Evolutionary conservation across 1,284 basidiomycete species (phyloP).

Genomic region (Kalmanozyma brasiliensis): DNA sequence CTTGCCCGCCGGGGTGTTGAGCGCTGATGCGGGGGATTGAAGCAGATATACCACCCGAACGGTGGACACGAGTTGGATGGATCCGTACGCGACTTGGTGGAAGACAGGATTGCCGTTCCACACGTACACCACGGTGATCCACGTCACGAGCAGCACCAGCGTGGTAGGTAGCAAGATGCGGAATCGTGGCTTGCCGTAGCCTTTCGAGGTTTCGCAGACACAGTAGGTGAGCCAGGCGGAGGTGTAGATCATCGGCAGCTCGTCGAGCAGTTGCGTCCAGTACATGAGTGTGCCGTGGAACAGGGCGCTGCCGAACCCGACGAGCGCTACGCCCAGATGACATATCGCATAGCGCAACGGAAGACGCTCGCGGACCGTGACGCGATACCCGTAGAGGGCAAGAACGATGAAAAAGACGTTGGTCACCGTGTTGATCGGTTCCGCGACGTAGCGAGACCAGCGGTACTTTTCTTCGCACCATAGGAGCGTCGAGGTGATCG

Average conservation of each 20-base stretch:
- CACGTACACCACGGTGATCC: conserved; percentile 67
- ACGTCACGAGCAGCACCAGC: conserved; percentile 37
- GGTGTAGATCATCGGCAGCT: conserved; percentile 68
- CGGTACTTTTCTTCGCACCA: conserved; percentile 66
- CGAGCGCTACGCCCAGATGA: conserved; percentile 54
- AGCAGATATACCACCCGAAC: conserved; percentile 65
- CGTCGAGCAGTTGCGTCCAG: conserved; percentile 64
- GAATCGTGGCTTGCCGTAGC: conserved; percentile 35
- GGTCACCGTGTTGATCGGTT: conserved; percentile 67
- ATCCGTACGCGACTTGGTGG: conserved; percentile 71
- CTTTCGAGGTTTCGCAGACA: conserved; percentile 51
- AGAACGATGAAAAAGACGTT: conserved; percentile 70
- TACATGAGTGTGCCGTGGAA: conserved; percentile 66
- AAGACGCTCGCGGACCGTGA: conserved; percentile 34
- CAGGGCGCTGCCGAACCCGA: conserved; percentile 55
- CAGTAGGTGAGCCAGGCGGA: conserved; percentile 54
- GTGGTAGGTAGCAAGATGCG: conserved; percentile 32
- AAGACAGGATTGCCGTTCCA: conserved; percentile 71
- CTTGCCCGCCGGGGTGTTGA: conserved; percentile 24
- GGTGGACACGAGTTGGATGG: conserved; percentile 67
- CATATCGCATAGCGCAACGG: conserved; percentile 52
- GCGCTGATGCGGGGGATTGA: conserved; percentile 22
- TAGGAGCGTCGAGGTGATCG: conserved; percentile 57
- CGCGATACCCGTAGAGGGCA: conserved; percentile 67
- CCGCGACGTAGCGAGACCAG: conserved; percentile 60